phyloP scores from a whole-genome alignment of 2,329 filamentous ascomycete species.

The Elsinoe australis region DNA sequence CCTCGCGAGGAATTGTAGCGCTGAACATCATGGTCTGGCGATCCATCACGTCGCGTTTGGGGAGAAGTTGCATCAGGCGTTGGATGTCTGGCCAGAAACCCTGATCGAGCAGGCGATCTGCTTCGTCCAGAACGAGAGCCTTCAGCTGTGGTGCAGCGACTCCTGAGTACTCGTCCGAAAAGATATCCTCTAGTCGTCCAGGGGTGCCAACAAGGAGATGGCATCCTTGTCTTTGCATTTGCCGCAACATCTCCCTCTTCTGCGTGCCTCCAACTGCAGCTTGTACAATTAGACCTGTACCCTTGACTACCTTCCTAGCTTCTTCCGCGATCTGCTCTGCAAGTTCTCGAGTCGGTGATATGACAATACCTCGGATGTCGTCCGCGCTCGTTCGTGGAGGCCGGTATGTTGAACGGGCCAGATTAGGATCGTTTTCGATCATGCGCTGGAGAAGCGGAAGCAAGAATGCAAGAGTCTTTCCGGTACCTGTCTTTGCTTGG shows the following conservation, averaged over 20 bases:
- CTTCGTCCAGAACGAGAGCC: conserved; percentile 56
- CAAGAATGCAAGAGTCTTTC: conserved; percentile 91
- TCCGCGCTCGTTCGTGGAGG: conserved; percentile 43
- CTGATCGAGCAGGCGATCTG: conserved; percentile 60
- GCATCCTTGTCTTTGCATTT: conserved; percentile 68
- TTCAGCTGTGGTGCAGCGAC: conserved; percentile 57
- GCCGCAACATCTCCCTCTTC: conserved; percentile 59
- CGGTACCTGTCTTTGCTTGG: conserved; percentile 93
- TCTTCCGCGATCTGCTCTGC: conserved; percentile 62
- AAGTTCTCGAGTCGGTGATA: conserved; percentile 56
- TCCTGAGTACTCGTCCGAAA: conserved; percentile 56
- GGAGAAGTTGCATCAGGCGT: conserved; percentile 48
- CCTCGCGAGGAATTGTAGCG: conserved; percentile 78
- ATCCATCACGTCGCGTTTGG: conserved; percentile 53
- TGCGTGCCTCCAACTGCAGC: conserved; percentile 88
- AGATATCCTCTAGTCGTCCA: conserved; percentile 74
- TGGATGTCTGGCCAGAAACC: conserved; percentile 45
- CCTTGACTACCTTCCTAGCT: conserved; percentile 57
- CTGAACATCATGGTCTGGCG: conserved; percentile 94
- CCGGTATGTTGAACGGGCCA: conserved; percentile 44
- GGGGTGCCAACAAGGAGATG: conserved; percentile 87
- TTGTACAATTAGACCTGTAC: conserved; percentile 61
- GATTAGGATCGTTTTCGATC: conserved; percentile 53
- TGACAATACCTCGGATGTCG: conserved; percentile 53
- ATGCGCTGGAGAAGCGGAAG: conserved; percentile 78